Evolutionary conservation across 371 early-diverging fungal species (phyloP).

Genomic region (Zychaea mexicana): DNA sequence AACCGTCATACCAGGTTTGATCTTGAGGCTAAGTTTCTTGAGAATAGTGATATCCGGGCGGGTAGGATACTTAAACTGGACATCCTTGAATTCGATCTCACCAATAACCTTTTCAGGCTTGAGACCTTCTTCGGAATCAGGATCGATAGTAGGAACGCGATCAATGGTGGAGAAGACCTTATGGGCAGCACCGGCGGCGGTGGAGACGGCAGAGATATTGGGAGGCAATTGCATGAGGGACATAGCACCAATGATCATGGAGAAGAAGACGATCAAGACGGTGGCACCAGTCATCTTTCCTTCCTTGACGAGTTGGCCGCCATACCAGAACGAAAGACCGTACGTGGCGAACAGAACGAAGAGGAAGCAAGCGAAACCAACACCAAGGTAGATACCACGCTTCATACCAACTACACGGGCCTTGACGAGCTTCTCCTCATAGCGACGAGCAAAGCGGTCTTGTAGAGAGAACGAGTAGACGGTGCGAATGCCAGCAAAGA

Average conservation of each 20-base stretch:
- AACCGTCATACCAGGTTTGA: slow-evolving; percentile 72
- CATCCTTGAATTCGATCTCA: slow-evolving; percentile 68
- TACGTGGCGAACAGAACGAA: slow-evolving; percentile 69
- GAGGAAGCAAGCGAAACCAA: slow-evolving; percentile 66
- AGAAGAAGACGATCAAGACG: slow-evolving; percentile 69
- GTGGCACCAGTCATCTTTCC: slow-evolving; percentile 46
- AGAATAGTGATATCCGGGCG: slow-evolving; percentile 70
- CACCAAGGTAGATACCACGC: slow-evolving; percentile 54
- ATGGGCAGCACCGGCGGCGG: slow-evolving; percentile 68
- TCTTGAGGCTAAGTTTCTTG: slow-evolving; percentile 55
- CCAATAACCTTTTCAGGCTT: slow-evolving; percentile 55
- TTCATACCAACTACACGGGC: slow-evolving; percentile 61
- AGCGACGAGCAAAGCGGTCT: slow-evolving; percentile 65
- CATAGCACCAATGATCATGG: slow-evolving; percentile 62
- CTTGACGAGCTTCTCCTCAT: slow-evolving; percentile 52
- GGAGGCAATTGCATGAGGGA: slow-evolving; percentile 54
- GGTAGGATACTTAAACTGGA: slow-evolving; percentile 75
- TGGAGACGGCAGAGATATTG: slow-evolving; percentile 57
- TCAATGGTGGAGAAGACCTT: slow-evolving; percentile 79
- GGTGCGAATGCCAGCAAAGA: slow-evolving; percentile 84
- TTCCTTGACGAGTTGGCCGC: slow-evolving; percentile 56
- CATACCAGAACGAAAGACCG: slow-evolving; percentile 83
- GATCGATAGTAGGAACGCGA: slow-evolving; percentile 69
- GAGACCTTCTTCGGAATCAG: slow-evolving; percentile 56
- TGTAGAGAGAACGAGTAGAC: slow-evolving; percentile 86